Evolutionary conservation across 2,329 filamentous ascomycete species (phyloP), one percentile per base, ranked within the genome.

Genomic region (Aspergillus piperis): DNA sequence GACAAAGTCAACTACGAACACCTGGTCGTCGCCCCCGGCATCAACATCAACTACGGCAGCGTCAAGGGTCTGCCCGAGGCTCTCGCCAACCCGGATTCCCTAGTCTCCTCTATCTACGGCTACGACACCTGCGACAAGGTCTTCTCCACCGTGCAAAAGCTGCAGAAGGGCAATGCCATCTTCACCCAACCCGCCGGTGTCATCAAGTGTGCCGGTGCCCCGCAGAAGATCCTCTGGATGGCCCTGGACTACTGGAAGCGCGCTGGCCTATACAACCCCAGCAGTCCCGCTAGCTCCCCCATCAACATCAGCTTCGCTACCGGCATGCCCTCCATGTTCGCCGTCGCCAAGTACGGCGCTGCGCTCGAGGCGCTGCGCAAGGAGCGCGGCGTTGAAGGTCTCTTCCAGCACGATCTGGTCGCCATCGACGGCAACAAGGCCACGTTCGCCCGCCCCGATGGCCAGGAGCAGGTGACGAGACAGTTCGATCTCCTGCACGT

Each of bases 161-260:
- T 86, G 25, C 66, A 77, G 7, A 77, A 79, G 59, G 85, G 85
- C 2, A 74, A 68, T 4, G 85, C 85, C 39, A 80, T 87, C 64
- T 87, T 87, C 75, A 86, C 84, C 1, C 84, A 86, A 63, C 85
- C 85, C 2, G 78, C 82, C 0, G 84, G 85, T 48, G 76, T 81
- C 5, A 78, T 87, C 73, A 87, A 87, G 73, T 87, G 85, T 63
- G 85, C 85, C 2, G 85, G 85, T 47, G 85, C 84, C 2, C 85
- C 85, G 10, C 85, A 87, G 64, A 87, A 87, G 74, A 76, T 82
- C 67, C 83, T 87, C 83, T 87, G 85, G 85, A 79, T 87, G 15
- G 85, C 85, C 1, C 73, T 86, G 44, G 83, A 87, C 67, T 73
- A 84, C 71, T 87, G 85, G 85, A 84, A 82, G 72, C 74, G 75